Percentiles rank a stretch among this genome's conserved stretches.
These are phyloP conservation scores for Coemansia sp. DNA, from an alignment of 192 early-diverging fungal species.

Conservation along the genomic window DNA sequence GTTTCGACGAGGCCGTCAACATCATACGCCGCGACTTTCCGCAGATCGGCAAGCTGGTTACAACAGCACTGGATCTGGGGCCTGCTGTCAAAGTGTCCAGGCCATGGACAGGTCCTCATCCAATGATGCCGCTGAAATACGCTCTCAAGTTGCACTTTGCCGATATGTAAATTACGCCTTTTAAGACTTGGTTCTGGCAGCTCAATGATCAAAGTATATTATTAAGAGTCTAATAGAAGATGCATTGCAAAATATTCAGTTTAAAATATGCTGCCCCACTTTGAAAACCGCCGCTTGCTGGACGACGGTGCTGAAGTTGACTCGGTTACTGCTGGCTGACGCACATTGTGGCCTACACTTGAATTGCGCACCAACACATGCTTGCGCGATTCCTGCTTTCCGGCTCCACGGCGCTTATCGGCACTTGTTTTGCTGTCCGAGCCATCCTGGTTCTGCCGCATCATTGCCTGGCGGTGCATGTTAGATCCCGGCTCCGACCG, in stretches of 20 bases:
- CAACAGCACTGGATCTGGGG: conserved; percentile 63
- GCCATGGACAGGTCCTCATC: conserved; percentile 41
- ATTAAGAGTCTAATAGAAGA: not conserved
- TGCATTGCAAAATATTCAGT: not conserved
- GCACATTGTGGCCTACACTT: not conserved
- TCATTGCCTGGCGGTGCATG: not conserved
- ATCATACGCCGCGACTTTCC: conserved; percentile 65
- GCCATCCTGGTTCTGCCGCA: not conserved
- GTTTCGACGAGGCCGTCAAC: conserved; percentile 62
- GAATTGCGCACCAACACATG: conserved; percentile 9
- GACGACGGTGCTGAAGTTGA: conserved; percentile 14
- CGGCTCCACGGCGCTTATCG: not conserved
- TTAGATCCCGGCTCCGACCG: conserved; percentile 28
- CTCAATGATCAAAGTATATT: conserved; percentile 28
- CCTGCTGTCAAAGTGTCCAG: conserved; percentile 15
- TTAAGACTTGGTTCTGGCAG: conserved; percentile 76
- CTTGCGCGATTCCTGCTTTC: not conserved
- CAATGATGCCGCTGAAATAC: conserved; percentile 44
- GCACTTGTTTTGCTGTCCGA: not conserved
- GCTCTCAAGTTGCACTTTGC: conserved; percentile 47
- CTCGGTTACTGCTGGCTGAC: not conserved
- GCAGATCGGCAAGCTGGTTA: conserved; percentile 68
- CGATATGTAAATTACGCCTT: conserved; percentile 57
- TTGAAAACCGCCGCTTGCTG: conserved; percentile 21
- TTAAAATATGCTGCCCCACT: conserved; percentile 35